phyloP scores from a whole-genome alignment of 495 filamentous ascomycete species.

The Neurospora sp. region DNA sequence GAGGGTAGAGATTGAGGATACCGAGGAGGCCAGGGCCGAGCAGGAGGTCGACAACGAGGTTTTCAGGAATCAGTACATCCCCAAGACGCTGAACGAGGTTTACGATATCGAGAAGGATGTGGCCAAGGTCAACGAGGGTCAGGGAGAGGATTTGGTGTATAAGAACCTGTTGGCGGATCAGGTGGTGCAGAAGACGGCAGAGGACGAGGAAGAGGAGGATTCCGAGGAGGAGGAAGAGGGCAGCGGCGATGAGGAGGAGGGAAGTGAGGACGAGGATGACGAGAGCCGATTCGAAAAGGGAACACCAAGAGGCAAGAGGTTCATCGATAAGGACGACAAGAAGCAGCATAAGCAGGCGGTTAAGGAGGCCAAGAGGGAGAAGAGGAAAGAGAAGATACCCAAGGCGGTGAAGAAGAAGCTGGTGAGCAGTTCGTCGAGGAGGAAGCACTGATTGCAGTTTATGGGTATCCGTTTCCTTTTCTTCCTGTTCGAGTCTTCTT shows the following conservation, averaged over 20 bases:
- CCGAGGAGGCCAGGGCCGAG: constrained; percentile 36
- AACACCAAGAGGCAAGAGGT: constrained; percentile 73
- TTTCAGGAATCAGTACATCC: constrained; percentile 91
- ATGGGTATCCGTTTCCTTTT: background rate
- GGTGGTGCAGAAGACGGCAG: constrained; percentile 34
- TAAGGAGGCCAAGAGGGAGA: constrained; percentile 89
- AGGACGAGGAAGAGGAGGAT: constrained; percentile 27
- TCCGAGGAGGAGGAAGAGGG: constrained; percentile 35
- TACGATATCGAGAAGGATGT: constrained; percentile 92
- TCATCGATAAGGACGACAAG: constrained; percentile 85
- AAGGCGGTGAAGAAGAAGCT: constrained; percentile 87
- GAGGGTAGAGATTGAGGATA: constrained; percentile 20
- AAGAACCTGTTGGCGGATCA: constrained; percentile 66
- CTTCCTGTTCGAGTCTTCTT: background rate
- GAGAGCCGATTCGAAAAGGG: constrained; percentile 51
- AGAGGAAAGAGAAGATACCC: constrained; percentile 87
- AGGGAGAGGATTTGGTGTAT: constrained; percentile 68
- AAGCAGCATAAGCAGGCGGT: constrained; percentile 81
- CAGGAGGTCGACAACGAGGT: constrained; percentile 76
- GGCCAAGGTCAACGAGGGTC: constrained; percentile 60
- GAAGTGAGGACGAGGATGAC: constrained; percentile 19
- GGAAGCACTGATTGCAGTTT: constrained; percentile 21
- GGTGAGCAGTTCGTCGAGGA: constrained; percentile 34
- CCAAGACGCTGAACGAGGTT: constrained; percentile 85
- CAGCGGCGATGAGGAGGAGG: constrained; percentile 32